Conservation (phyloP, 805 yeast species). For the Komagataella kurtzmanii region DNA sequence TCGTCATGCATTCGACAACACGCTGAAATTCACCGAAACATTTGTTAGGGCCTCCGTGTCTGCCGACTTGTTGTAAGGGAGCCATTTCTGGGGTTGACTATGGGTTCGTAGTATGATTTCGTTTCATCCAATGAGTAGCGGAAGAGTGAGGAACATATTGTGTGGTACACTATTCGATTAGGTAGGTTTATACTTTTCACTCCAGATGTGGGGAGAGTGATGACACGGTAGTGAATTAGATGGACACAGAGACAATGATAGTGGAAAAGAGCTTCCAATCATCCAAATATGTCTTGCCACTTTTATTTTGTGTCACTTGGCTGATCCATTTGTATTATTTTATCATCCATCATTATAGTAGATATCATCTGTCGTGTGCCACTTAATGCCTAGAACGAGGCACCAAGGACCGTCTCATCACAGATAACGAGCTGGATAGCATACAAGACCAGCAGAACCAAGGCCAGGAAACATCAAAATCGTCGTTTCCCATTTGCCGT, state of each 20-base stretch:
- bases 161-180: background rate
- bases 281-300: too few relatives aligned
- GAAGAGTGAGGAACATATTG: background rate
- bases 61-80: constrained; percentile 8
- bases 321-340: too few relatives aligned
- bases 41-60: constrained; percentile 22
- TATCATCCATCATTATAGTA: too few relatives aligned
- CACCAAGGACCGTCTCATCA: background rate
- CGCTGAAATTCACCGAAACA: constrained; percentile 24
- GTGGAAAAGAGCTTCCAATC: background rate
- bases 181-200: background rate
- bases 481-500: background rate
- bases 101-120: background rate
- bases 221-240: background rate
- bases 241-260: background rate
- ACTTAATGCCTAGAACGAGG: background rate
- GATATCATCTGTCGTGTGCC: background rate
- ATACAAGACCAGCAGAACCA: background rate
- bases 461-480: background rate
- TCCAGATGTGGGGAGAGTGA: background rate
- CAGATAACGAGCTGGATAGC: background rate
- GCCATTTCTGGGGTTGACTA: constrained; percentile 5
- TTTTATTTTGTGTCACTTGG: too few relatives aligned
- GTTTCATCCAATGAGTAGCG: background rate
- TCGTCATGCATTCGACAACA: constrained; percentile 24